Evolutionary conservation across 2,329 filamentous ascomycete species (phyloP).

Genomic region (Aspergillus sp.): DNA sequence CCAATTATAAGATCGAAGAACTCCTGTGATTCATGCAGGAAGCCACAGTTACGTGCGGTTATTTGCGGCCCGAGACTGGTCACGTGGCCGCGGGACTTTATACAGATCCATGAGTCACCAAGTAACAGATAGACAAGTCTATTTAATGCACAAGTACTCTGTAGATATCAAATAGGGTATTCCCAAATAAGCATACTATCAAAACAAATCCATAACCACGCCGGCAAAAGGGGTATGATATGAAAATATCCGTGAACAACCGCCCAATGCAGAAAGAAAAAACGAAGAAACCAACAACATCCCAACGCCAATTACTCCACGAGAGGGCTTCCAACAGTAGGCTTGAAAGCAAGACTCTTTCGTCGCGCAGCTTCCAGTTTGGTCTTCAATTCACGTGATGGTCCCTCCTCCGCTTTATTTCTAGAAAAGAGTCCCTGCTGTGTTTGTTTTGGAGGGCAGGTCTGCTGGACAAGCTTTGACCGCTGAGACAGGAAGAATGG

Average conservation of each 20-base stretch:
- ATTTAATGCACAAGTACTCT: not conserved
- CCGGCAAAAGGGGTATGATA: constrained; percentile 2
- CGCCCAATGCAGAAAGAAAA: not conserved
- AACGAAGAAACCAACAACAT: not conserved
- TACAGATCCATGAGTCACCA: not conserved
- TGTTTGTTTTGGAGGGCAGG: constrained; percentile 55
- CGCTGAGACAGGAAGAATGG: constrained; percentile 48
- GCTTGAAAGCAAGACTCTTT: constrained; percentile 57
- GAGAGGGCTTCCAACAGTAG: constrained; percentile 6
- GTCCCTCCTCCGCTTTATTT: constrained; percentile 27
- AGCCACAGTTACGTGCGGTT: not conserved
- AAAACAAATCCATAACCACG: not conserved
- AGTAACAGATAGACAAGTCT: no score
- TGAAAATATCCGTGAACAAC: not conserved
- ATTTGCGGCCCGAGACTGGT: not conserved
- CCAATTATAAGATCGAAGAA: not conserved
- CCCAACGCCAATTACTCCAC: constrained; percentile 6
- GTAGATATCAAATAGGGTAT: not conserved
- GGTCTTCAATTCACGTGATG: constrained; percentile 51
- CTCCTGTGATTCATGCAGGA: not conserved
- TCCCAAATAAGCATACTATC: not conserved
- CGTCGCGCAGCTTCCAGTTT: constrained; percentile 68
- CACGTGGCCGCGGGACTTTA: not conserved
- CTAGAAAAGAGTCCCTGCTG: constrained; percentile 42
- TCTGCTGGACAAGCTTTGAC: constrained; percentile 49